Percentiles rank a stretch among this genome's conserved stretches.
Conservation (phyloP, 2,329 filamentous ascomycete species). For the Monilinia laxa region DNA sequence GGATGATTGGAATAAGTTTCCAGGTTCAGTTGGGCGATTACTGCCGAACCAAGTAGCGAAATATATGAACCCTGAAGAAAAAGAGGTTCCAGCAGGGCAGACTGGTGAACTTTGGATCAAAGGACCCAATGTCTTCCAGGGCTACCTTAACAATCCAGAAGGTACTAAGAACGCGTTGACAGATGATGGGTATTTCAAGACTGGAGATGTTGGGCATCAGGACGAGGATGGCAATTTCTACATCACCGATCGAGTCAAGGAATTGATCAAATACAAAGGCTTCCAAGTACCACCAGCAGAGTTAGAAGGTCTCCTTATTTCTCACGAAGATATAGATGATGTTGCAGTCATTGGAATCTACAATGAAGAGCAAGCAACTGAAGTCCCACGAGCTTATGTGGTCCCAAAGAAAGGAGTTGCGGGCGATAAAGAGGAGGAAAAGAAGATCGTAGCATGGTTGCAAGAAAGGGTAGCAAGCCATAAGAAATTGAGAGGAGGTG, state of each 20-base stretch:
- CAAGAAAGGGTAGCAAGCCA: conserved; percentile 59
- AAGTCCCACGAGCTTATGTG: conserved; percentile 68
- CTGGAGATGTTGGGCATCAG: conserved; percentile 78
- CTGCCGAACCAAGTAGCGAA: conserved; percentile 78
- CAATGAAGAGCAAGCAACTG: conserved; percentile 60
- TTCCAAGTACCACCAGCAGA: conserved; percentile 71
- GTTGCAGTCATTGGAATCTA: conserved; percentile 63
- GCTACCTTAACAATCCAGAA: conserved; percentile 58
- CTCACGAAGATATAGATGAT: conserved; percentile 50
- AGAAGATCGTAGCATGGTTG: conserved; percentile 57
- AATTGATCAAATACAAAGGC: conserved; percentile 64
- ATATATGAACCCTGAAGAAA: conserved; percentile 67
- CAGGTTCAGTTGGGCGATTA: conserved; percentile 76
- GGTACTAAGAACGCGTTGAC: conserved; percentile 69
- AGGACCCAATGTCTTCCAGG: conserved; percentile 60
- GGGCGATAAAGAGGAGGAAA: conserved; percentile 30
- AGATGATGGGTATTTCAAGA: conserved; percentile 72
- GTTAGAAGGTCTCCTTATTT: conserved; percentile 52
- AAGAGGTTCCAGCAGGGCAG: conserved; percentile 60
- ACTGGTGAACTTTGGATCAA: conserved; percentile 72
- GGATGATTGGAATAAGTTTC: conserved; percentile 71
- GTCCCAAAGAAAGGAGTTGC: conserved; percentile 45
- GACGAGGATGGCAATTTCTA: conserved; percentile 77
- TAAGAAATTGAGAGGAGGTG: conserved; percentile 69
- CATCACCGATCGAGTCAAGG: conserved; percentile 82